phyloP scores from a whole-genome alignment of 495 filamentous ascomycete species.

The Annulohypoxylon moriforme region DNA sequence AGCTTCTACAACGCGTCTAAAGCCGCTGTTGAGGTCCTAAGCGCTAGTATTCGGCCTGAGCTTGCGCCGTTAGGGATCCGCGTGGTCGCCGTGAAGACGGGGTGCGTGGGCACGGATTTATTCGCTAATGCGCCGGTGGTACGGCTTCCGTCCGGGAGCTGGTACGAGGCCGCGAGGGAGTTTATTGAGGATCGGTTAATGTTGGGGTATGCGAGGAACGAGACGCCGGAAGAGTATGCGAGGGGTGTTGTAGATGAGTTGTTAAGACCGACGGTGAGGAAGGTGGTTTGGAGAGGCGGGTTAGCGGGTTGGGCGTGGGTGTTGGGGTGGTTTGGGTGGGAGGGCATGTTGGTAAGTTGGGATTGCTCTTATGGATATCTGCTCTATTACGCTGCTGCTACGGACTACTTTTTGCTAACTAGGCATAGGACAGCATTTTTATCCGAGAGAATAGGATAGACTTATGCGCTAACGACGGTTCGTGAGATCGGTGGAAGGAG shows the following conservation, averaged over 20 bases:
- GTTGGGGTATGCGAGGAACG: slow-evolving; percentile 15
- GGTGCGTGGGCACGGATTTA: slow-evolving; percentile 35
- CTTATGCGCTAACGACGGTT: slow-evolving; percentile 1
- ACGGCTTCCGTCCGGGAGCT: slow-evolving; percentile 38
- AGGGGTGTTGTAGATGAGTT: slow-evolving; percentile 33
- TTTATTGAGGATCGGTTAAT: slow-evolving; percentile 44
- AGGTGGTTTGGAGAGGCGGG: slow-evolving; percentile 39
- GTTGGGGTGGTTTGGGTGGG: slow-evolving; percentile 47
- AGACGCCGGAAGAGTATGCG: slow-evolving; percentile 32
- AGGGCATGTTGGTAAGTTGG: slow-evolving; percentile 43
- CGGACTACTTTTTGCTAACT: background rate
- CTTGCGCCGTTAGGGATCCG: slow-evolving; percentile 63
- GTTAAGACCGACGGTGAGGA: slow-evolving; percentile 29
- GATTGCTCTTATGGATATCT: background rate
- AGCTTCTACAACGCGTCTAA: slow-evolving; percentile 66
- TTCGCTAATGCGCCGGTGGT: slow-evolving; percentile 36
- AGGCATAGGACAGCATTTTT: slow-evolving; percentile 21
- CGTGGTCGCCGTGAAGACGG: slow-evolving; percentile 50
- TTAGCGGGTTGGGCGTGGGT: slow-evolving; percentile 39
- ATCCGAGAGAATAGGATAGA: slow-evolving; percentile 24
- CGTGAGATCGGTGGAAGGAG: background rate
- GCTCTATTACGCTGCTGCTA: background rate
- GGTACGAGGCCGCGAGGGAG: slow-evolving; percentile 40
- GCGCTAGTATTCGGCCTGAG: slow-evolving; percentile 62
- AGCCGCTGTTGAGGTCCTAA: slow-evolving; percentile 59